Evolutionary conservation across 2,329 filamentous ascomycete species (phyloP), one percentile per base, ranked within the genome.

Genomic region (Aspergillus cejpii): DNA sequence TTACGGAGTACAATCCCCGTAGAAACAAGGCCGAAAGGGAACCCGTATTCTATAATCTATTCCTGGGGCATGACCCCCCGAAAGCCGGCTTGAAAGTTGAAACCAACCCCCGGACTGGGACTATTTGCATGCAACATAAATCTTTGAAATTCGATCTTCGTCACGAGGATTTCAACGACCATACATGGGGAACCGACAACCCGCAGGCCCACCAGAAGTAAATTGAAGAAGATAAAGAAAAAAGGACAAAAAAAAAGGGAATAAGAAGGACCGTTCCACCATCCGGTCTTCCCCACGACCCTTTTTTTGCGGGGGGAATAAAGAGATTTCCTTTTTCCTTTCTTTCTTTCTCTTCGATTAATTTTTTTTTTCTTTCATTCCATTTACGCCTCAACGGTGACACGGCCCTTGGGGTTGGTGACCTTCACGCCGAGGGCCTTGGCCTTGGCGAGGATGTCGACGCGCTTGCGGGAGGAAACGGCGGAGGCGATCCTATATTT

Each of bases 361-460:
- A 47, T 38, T 45, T 39, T 43, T 41, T 55, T 50, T 57, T 51
- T 69, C 67, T 40, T 67, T 88, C 59, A 80, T 68, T 61, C 58
- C 62, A 61, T 65, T 65, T 78, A 83, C 64, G 79, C 78, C 83
- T 98, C 92, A 64, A 89, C 95, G 66, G 91, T 95, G 74, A 98
- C 85, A 82, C 91, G 94, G 70, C 90, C 92, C 87, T 96, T 95
- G 76, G 87, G 75, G 82, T 98, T 98, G 72, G 92, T 98, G 74
- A 98, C 91, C 87, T 98, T 98, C 73, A 98, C 92, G 70, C 90
- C 88, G 69, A 98, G 79, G 76, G 94, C 85, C 87, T 97, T 97
- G 60, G 92, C 92, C 74, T 91, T 87, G 69, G 87, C 81, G 67
- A 98, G 83, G 76, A 98, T 98, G 69, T 96, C 90, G 75, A 98